These are phyloP conservation scores for Zizania latifolia DNA, from an alignment of 176 grass and related monocot species.

Conservation along the genomic window DNA sequence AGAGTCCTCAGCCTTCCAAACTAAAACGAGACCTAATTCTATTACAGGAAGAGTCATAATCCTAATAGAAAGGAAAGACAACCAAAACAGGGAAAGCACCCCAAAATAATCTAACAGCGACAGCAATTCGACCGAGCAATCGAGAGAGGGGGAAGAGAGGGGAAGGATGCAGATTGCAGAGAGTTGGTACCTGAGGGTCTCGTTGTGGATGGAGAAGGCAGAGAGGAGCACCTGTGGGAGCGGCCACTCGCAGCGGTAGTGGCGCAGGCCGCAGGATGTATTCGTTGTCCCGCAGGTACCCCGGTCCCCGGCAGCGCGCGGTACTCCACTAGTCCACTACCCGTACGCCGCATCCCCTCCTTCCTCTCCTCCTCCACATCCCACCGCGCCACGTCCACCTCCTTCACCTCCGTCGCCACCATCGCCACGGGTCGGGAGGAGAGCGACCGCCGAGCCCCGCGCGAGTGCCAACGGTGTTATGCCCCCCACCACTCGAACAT, in stretches of 20 bases:
- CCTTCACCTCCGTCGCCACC: constrained; percentile 9
- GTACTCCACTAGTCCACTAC: constrained; percentile 87
- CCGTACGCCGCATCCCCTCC: constrained; percentile 31
- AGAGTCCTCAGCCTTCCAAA: no score
- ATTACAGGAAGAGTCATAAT: no score
- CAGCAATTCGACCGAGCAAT: not conserved
- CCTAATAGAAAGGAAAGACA: no score
- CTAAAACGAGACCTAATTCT: no score
- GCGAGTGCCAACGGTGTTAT: not conserved
- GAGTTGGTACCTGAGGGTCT: constrained; percentile 62
- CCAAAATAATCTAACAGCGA: not conserved
- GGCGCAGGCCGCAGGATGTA: constrained; percentile 60
- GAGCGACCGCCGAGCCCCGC: not conserved
- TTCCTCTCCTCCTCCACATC: not conserved
- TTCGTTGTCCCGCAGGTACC: constrained; percentile 85
- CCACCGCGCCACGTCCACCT: constrained; percentile 4
- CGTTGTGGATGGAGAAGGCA: constrained; percentile 91
- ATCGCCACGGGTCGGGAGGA: not conserved
- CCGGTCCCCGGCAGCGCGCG: constrained; percentile 53
- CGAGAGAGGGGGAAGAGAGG: not conserved
- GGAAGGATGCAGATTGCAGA: not conserved
- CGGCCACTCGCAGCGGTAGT: constrained; percentile 89
- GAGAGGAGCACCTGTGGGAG: constrained; percentile 76
- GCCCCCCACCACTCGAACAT: constrained; percentile 26
- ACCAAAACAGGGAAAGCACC: no score